Conservation (phyloP, 2,329 filamentous ascomycete species). For the Aspergillus transmontanensis region DNA sequence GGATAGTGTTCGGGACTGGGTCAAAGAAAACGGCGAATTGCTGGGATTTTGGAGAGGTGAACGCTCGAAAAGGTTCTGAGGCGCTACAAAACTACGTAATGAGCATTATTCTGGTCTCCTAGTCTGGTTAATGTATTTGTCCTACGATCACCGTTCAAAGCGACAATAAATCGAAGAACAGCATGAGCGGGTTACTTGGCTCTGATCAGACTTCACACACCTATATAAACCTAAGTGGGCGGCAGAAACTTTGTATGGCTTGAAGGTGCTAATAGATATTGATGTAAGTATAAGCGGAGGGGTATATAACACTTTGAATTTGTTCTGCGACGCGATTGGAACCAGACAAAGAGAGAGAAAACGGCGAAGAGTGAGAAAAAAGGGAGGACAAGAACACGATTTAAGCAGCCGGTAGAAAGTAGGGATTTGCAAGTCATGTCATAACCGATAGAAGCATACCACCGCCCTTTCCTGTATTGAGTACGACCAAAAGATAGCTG, state of each 20-base stretch:
- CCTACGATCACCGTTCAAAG: not conserved
- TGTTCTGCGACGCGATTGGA: not conserved
- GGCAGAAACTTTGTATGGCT: not conserved
- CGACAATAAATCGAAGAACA: not conserved
- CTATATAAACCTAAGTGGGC: not conserved
- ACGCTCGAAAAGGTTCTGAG: slow-evolving; percentile 51
- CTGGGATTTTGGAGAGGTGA: slow-evolving; percentile 66
- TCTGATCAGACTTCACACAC: not conserved
- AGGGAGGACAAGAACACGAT: not conserved
- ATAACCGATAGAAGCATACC: not conserved
- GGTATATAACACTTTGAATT: not conserved
- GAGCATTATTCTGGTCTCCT: not conserved
- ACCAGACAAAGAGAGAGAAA: not conserved
- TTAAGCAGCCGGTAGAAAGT: not conserved
- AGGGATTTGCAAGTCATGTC: not conserved
- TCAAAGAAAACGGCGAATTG: slow-evolving; percentile 62
- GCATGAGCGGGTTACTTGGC: not conserved
- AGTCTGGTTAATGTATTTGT: not conserved
- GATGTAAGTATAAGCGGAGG: not conserved
- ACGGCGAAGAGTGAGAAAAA: not conserved
- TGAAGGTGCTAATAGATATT: not conserved
- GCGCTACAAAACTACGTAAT: not conserved
- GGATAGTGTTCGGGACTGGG: slow-evolving; percentile 61
- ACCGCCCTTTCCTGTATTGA: not conserved
- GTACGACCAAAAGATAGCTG: not conserved